A percentile compares a stretch with the other conserved stretches of the same genome.
These are phyloP conservation scores for Syncephalastrum sp. DNA, from an alignment of 371 early-diverging fungal genomes.

Conservation along the genomic window DNA sequence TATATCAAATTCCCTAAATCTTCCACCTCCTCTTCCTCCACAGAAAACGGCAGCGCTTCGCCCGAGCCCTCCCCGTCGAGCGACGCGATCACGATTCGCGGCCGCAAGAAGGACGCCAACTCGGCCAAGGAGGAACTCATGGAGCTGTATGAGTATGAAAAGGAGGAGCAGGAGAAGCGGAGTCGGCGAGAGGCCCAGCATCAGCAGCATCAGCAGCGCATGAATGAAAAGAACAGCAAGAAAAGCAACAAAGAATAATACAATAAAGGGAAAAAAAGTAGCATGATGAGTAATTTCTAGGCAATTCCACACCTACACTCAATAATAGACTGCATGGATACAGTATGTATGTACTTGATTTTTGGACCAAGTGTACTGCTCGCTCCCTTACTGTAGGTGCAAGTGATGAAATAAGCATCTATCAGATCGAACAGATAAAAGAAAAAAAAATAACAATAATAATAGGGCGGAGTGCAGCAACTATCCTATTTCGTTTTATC, in stretches of 20 bases:
- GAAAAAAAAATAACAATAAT: no score
- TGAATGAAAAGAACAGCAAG: slow-evolving; percentile 11
- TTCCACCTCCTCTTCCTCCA: slow-evolving; percentile 16
- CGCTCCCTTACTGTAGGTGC: no score
- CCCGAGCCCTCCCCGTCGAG: slow-evolving; percentile 27
- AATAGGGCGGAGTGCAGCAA: no score
- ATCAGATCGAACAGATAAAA: no score
- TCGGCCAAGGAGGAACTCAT: slow-evolving; percentile 74
- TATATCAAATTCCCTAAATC: slow-evolving; percentile 71
- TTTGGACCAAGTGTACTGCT: no score
- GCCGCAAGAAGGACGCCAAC: slow-evolving; percentile 73
- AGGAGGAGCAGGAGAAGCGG: slow-evolving; percentile 56
- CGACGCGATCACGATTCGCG: slow-evolving; percentile 73
- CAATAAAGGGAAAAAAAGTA: not conserved
- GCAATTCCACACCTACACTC: no score
- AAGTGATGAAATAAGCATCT: no score
- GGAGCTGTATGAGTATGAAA: slow-evolving; percentile 77
- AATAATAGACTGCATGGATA: no score
- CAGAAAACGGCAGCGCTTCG: slow-evolving; percentile 48
- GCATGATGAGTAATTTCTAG: no score
- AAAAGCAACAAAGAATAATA: slow-evolving; percentile 1
- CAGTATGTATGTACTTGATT: no score
- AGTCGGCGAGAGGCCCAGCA: slow-evolving; percentile 44
- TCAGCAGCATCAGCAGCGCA: slow-evolving; percentile 18
- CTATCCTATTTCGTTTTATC: no score